A percentile compares a stretch with the other conserved stretches of the same genome.
These are phyloP conservation scores for Diplodia sapinea DNA, from an alignment of 2,329 filamentous ascomycete species.

Conservation along the genomic window DNA sequence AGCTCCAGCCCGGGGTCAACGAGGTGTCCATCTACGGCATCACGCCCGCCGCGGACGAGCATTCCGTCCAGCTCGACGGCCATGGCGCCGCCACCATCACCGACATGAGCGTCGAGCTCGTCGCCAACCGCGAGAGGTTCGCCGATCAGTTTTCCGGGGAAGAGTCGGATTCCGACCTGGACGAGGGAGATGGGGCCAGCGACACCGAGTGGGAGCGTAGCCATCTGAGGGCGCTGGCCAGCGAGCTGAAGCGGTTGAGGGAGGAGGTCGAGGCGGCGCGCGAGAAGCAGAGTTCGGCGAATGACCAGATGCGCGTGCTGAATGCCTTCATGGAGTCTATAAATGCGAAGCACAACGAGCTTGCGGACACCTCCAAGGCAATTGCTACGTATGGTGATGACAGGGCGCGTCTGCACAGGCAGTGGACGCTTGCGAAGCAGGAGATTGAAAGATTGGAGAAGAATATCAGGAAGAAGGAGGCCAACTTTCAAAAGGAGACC, in stretches of 20 bases:
- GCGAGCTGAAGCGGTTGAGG: constrained; percentile 37
- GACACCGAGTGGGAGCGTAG: constrained; percentile 56
- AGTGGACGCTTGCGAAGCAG: constrained; percentile 37
- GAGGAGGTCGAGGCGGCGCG: constrained; percentile 34
- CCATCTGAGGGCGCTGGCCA: constrained; percentile 48
- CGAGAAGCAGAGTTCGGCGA: constrained; percentile 39
- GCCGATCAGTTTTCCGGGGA: constrained; percentile 59
- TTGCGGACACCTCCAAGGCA: constrained; percentile 44
- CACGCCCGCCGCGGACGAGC: constrained; percentile 59
- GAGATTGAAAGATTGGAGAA: constrained; percentile 39
- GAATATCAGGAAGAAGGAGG: constrained; percentile 34
- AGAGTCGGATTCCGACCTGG: constrained; percentile 38
- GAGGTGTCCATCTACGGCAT: constrained; percentile 63
- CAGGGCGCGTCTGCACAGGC: constrained; percentile 39
- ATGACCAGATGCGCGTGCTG: constrained; percentile 39
- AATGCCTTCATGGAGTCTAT: constrained; percentile 46
- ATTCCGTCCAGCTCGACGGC: constrained; percentile 66
- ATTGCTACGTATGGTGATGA: constrained; percentile 44
- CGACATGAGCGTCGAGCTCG: constrained; percentile 66
- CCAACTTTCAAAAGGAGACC: neutral
- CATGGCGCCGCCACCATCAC: constrained; percentile 64
- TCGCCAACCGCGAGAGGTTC: constrained; percentile 62
- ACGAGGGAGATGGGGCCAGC: constrained; percentile 39
- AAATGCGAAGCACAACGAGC: constrained; percentile 40
- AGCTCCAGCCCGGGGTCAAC: constrained; percentile 61